phyloP scores from a whole-genome alignment of 495 filamentous ascomycete genomes.

The Xylaria castorea region DNA sequence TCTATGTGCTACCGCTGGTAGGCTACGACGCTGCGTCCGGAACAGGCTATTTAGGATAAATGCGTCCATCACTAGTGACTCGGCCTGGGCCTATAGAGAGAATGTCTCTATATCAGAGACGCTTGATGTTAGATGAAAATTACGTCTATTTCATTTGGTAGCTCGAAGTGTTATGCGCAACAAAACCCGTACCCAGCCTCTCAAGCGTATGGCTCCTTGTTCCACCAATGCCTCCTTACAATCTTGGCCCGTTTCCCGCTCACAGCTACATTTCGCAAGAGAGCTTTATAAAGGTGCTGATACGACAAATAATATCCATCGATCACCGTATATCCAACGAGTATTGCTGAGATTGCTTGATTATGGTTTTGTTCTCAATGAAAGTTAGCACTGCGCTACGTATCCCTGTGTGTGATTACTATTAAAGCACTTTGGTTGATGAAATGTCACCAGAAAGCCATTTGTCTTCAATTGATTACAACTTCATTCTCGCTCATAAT shows the following conservation, averaged over 20 bases:
- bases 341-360: too few species aligned
- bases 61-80: neutral
- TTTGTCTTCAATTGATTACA: too few species aligned
- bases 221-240: neutral
- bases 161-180: neutral
- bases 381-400: too few species aligned
- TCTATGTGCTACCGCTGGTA: neutral
- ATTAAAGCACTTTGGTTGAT: too few species aligned
- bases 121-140: neutral
- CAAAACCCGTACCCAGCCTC: neutral
- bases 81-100: too few species aligned
- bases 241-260: neutral
- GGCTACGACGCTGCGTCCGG: neutral
- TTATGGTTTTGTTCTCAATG: too few species aligned
- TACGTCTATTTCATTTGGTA: neutral
- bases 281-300: neutral
- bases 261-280: neutral
- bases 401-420: too few species aligned
- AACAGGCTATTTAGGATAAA: constrained; percentile 26
- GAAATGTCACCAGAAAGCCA: too few species aligned
- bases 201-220: neutral
- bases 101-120: neutral
- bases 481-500: too few species aligned
- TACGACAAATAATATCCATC: neutral
- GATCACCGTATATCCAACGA: too few species aligned